Conservation (phyloP, 2,329 filamentous ascomycete species). For the Coniochaeta sp. region DNA sequence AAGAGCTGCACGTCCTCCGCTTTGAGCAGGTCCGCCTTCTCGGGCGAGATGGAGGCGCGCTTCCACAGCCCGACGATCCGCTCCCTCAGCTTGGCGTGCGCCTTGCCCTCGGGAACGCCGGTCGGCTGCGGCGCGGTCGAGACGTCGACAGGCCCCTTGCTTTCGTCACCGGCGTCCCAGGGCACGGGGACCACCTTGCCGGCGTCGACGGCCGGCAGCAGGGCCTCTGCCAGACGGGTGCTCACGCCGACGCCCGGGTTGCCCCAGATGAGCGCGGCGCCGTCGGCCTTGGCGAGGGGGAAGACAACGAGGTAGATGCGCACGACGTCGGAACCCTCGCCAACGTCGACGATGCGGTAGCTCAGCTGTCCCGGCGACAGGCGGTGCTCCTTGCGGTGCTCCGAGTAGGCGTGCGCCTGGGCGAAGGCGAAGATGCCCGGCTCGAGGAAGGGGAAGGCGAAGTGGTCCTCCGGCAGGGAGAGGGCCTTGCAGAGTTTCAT, state of each 20-base stretch:
- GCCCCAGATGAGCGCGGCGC: constrained; percentile 35
- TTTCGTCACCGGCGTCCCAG: constrained; percentile 13
- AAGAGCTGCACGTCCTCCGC: constrained; percentile 43
- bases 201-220: constrained; percentile 27
- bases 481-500: constrained; percentile 25
- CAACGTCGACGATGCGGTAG: constrained; percentile 33
- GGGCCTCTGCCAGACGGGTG: constrained; percentile 34
- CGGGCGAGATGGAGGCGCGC: constrained; percentile 26
- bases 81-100: constrained; percentile 29
- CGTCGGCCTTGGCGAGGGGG: constrained; percentile 24
- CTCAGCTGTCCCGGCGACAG: constrained; percentile 25
- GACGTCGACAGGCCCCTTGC: constrained; percentile 1
- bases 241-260: constrained; percentile 38
- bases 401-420: constrained; percentile 22
- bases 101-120: constrained; percentile 27
- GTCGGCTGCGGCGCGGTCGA: constrained; percentile 21
- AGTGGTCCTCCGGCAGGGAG: constrained; percentile 16
- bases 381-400: constrained; percentile 25
- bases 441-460: constrained; percentile 19
- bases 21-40: constrained; percentile 15
- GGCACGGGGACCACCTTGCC: constrained; percentile 21
- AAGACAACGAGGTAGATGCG: constrained; percentile 37
- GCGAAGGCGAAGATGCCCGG: constrained; percentile 18
- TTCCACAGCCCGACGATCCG: constrained; percentile 34
- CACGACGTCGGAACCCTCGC: constrained; percentile 17